Evolutionary conservation across 306 rosid genomes (phyloP), one percentile per base, ranked within the genome.

Genomic region (Casuarina cunninghamiana): DNA sequence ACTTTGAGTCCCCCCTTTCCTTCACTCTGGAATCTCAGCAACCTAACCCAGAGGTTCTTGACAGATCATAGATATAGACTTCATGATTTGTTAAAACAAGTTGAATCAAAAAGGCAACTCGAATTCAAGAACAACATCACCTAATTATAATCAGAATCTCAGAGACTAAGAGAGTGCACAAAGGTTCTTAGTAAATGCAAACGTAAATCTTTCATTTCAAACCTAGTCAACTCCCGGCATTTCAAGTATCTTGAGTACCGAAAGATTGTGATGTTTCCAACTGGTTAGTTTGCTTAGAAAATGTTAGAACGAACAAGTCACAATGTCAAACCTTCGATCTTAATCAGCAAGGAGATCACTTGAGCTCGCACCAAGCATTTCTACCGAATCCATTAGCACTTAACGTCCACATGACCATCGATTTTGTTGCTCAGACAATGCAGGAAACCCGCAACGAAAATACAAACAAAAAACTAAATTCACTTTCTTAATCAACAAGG

Each of bases 361-460:
- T 3, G 19, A 53, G 6, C 16, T 58, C 65, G 10, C 15, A 2
- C 35, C 48, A 41, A 66, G 48, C 50, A 67, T 41, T 67, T 43
- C 50, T 17, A 17, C 35, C 7, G 9, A 42, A 10, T 58, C 13
- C 37, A 26, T 5, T 9, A 21, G 3, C 38, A 21, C 13, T 58
- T 9, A 58, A 26, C 41, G 15, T 58, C 65, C 65, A 58, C 7
- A 61, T 35, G 68, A 5, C 43, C 68, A 61, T n/a, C 12, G 50
- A 67, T 37, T 62, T 38, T 62, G 69, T 62, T 37, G 7, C 43
- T 62, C 69, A 62, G 45, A 62, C 32, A 66, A 67, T 21, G 39
- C 26, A 67, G 46, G 12, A 67, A 42, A 16, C 21, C 11, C 6
- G 10, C 46, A 16, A 39, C 11, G 42, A 65, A 6, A 66, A n/a